A percentile compares a stretch with the other conserved stretches of the same genome.
phyloP scores from a whole-genome alignment of 768 basidiomycete species.

The Lactifluus pinguis region DNA sequence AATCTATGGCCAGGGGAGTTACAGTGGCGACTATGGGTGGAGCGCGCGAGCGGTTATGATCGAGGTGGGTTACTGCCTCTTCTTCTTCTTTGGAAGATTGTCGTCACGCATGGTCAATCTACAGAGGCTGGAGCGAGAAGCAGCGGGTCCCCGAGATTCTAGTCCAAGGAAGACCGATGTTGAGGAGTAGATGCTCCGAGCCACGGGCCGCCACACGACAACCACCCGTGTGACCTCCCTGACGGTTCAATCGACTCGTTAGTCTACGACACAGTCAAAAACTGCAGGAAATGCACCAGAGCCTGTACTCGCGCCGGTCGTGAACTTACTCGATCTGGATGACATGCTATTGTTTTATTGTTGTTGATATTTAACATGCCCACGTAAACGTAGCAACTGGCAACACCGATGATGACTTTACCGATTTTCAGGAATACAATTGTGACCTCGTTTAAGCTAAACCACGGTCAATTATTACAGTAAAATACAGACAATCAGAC shows the following conservation, averaged over 20 bases:
- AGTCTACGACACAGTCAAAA: constrained; percentile 21
- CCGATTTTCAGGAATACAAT: too few species aligned
- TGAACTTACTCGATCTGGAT: constrained; percentile 67
- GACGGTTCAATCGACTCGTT: constrained; percentile 24
- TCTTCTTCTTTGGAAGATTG: not conserved
- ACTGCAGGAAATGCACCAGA: constrained; percentile 31
- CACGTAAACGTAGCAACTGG: too few species aligned
- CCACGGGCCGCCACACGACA: constrained; percentile 36
- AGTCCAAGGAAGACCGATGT: constrained; percentile 45
- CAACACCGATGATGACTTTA: too few species aligned
- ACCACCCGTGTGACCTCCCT: constrained; percentile 25
- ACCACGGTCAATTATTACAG: too few species aligned
- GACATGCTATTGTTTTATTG: constrained; percentile 31
- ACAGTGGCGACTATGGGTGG: constrained; percentile 33
- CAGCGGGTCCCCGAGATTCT: constrained; percentile 53
- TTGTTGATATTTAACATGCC: too few species aligned
- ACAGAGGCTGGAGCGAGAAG: constrained; percentile 31
- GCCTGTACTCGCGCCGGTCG: constrained; percentile 30
- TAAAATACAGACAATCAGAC: too few species aligned
- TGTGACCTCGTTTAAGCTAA: too few species aligned
- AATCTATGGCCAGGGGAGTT: constrained; percentile 26
- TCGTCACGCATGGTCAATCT: not conserved
- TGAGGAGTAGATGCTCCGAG: constrained; percentile 99
- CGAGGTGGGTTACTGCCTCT: constrained; percentile 20
- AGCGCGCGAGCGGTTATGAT: constrained; percentile 33